phyloP scores from a whole-genome alignment of 345 rosid genomes.

The Tarenaya hassleriana region DNA sequence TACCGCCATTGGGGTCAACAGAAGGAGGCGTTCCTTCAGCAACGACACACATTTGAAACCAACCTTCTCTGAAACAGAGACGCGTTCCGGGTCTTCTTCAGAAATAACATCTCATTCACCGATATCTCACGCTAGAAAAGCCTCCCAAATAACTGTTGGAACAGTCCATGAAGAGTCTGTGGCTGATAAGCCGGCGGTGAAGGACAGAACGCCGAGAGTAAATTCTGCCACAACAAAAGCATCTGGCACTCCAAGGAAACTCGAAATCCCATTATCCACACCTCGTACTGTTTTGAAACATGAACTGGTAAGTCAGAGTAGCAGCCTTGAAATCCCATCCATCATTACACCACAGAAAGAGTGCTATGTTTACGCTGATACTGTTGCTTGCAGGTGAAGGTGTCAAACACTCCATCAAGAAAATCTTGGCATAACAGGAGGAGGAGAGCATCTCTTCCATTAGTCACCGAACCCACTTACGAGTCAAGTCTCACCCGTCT shows the following conservation, averaged over 20 bases:
- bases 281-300: conserved; percentile 31
- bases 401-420: conserved; percentile 31
- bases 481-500: conserved; percentile 30
- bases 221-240: conserved; percentile 30
- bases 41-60: conserved; percentile 71
- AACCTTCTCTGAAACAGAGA: conserved; percentile 49
- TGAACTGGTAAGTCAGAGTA: conserved; percentile 24
- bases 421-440: conserved; percentile 36
- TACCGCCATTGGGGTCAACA: conserved; percentile 25
- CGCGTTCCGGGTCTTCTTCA: conserved; percentile 42
- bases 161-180: conserved; percentile 36
- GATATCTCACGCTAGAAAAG: conserved; percentile 32
- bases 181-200: conserved; percentile 23
- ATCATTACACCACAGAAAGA: too few relatives aligned
- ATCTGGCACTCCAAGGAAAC: conserved; percentile 34
- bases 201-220: conserved; percentile 41
- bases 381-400: conserved; percentile 39
- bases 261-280: conserved; percentile 38
- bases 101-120: conserved; percentile 43
- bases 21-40: conserved; percentile 62
- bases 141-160: conserved; percentile 47
- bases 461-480: conserved; percentile 34
- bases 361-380: conserved; percentile 11
- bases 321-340: background rate
- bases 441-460: conserved; percentile 73